Base-by-base conservation (phyloP, 75 land plant species). In the Pinus tabuliformis region DNA sequence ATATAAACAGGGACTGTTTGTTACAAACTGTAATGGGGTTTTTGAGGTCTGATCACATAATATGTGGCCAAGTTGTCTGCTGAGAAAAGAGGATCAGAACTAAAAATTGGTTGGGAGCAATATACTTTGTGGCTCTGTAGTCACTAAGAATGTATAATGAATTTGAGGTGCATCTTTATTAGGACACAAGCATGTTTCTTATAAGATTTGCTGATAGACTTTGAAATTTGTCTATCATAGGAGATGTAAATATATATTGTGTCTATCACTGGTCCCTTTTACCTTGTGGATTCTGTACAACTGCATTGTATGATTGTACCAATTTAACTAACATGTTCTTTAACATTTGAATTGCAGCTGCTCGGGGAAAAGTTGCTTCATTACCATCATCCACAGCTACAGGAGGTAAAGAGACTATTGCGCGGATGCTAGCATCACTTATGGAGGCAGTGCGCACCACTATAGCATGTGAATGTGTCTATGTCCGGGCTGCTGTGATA, bases 401-500 rank as follows among this genome's bases (percentile, higher is more conserved):
- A 1, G 85, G 86, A 42, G 79, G 83, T 36, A 84, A 81, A 78
- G 99, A 97, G 39, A 88, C 98, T 58, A 91, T 97, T 82, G 89
- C 93, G 12, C 84, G 98, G 66, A 87, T 97, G 86, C 78, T 97
- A 75, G 90, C 95, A 77, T 89, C 98, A 56, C 77, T 97, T 49
- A 91, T 92, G 89, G 99, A 97, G 82, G 98, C 92, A n/a, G 98
- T 97, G 21, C 90, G 99, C 28, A 97, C 93, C 56, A 97, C 95
- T 73, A 95, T 95, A 26, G 99, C 99, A 39, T 97, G 99, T 86
- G 99, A 97, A 80, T 97, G 99, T 84, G 98, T 94, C 14, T 97
- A 94, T 85, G 95, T 97, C 73, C 91, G 99, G 54, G 98, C 89
- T 58, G 92, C 97, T 83, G 93, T 91, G 18, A 95, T 97, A 64